These are phyloP conservation scores for Incumbomyces lentus DNA, from an alignment of 2,329 filamentous ascomycete genomes.

Conservation along the genomic window DNA sequence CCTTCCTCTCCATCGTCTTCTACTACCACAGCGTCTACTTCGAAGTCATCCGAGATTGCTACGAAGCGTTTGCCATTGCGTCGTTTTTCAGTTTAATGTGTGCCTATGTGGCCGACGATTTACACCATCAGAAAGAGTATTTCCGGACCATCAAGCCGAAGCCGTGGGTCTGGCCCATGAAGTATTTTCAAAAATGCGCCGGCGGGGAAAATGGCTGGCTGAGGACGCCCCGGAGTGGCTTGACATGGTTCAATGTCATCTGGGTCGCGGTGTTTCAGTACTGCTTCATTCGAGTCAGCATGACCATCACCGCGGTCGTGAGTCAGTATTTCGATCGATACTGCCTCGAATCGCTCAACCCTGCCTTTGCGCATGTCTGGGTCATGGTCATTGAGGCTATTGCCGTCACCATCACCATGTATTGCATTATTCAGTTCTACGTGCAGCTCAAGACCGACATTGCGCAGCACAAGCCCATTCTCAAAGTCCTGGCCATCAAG, in stretches of 20 bases:
- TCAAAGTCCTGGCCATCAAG: slow-evolving; percentile 81
- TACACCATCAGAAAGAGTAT: slow-evolving; percentile 73
- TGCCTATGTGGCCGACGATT: slow-evolving; percentile 64
- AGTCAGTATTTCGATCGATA: slow-evolving; percentile 60
- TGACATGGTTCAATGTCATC: slow-evolving; percentile 82
- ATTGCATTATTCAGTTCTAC: slow-evolving; percentile 80
- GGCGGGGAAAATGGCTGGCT: slow-evolving; percentile 59
- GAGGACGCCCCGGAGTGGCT: slow-evolving; percentile 64
- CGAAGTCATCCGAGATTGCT: slow-evolving; percentile 70
- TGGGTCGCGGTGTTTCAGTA: slow-evolving; percentile 81
- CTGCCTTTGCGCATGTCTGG: slow-evolving; percentile 77
- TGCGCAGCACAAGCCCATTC: slow-evolving; percentile 57
- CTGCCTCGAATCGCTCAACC: slow-evolving; percentile 67
- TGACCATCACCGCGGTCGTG: slow-evolving; percentile 67
- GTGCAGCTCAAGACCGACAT: slow-evolving; percentile 62
- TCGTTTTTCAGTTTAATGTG: slow-evolving; percentile 79
- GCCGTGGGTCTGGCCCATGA: slow-evolving; percentile 66
- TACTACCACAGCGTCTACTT: slow-evolving; percentile 74
- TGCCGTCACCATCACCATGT: slow-evolving; percentile 76
- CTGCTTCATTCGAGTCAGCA: slow-evolving; percentile 67
- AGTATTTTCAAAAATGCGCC: slow-evolving; percentile 59
- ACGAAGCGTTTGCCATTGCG: slow-evolving; percentile 79
- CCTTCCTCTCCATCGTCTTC: slow-evolving; percentile 62
- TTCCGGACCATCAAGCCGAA: slow-evolving; percentile 59
- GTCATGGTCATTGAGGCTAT: slow-evolving; percentile 59